Percentiles rank a stretch among this genome's conserved stretches.
phyloP scores from a whole-genome alignment of 176 grass and related monocot species.

The Carex pumila region DNA sequence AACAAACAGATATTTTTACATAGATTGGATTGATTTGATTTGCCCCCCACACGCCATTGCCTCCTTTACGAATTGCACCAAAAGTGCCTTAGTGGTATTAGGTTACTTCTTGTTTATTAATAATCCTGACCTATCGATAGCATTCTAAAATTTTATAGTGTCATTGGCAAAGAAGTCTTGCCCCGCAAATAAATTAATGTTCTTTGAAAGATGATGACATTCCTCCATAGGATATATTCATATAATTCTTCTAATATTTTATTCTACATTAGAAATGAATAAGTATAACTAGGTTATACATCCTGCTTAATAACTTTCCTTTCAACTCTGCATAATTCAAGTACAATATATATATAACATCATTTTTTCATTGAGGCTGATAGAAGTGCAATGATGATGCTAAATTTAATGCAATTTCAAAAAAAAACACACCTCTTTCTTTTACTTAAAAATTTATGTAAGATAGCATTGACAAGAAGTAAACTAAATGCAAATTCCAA shows the following conservation, averaged over 20 bases:
- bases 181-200: background rate
- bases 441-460: background rate
- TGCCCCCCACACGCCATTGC: background rate
- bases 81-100: background rate
- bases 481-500: background rate
- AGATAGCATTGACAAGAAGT: background rate
- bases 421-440: background rate
- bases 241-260: background rate
- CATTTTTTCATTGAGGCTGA: background rate
- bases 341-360: background rate
- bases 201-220: background rate
- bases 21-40: conserved; percentile 21
- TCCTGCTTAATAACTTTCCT: background rate
- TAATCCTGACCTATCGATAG: background rate
- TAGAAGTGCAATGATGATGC: background rate
- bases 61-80: background rate
- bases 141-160: background rate
- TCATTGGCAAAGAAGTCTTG: background rate
- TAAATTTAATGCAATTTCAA: background rate
- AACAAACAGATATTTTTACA: conserved; percentile 18
- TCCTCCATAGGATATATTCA: background rate
- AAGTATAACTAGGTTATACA: background rate
- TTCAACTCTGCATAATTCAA: background rate
- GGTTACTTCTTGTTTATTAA: background rate
- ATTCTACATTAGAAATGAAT: background rate